These are phyloP conservation scores for Herpetomonas tarakana DNA, from an alignment of 208 protist genomes.

Conservation along the genomic window DNA sequence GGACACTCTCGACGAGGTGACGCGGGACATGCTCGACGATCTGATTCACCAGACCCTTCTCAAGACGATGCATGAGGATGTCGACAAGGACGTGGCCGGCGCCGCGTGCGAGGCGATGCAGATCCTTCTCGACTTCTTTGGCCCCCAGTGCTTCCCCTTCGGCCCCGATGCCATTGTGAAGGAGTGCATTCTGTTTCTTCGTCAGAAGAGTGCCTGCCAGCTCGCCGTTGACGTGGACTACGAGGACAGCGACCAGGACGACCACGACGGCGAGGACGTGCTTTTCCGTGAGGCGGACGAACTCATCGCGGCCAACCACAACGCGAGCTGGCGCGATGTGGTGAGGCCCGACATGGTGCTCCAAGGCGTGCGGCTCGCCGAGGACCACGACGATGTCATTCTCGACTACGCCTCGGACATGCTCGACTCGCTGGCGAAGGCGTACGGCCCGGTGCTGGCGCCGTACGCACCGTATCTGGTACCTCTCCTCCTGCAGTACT, in stretches of 20 bases:
- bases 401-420: slow-evolving; percentile 64
- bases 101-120: slow-evolving; percentile 69
- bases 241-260: slow-evolving; percentile 35
- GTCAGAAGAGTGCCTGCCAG: slow-evolving; percentile 55
- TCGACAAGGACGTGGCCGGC: slow-evolving; percentile 70
- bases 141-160: slow-evolving; percentile 41
- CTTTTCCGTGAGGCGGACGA: slow-evolving; percentile 23
- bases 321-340: slow-evolving; percentile 18
- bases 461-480: slow-evolving; percentile 38
- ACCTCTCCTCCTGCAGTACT: slow-evolving; percentile 58
- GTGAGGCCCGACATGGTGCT: slow-evolving; percentile 24
- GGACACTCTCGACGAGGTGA: slow-evolving; percentile 45
- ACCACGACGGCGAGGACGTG: slow-evolving; percentile 23
- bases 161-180: slow-evolving; percentile 47
- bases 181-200: slow-evolving; percentile 42
- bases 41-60: slow-evolving; percentile 43
- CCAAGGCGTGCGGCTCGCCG: slow-evolving; percentile 21
- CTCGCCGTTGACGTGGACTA: slow-evolving; percentile 24
- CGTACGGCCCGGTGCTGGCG: slow-evolving; percentile 57
- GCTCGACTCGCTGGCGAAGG: slow-evolving; percentile 67
- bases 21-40: slow-evolving; percentile 52
- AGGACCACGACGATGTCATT: slow-evolving; percentile 75
- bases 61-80: slow-evolving; percentile 43
- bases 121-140: slow-evolving; percentile 67
- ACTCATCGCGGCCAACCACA: slow-evolving; percentile 15